These are phyloP conservation scores for Phytophthora fragariae DNA, from an alignment of 352 stramenopile genomes.

Conservation along the genomic window DNA sequence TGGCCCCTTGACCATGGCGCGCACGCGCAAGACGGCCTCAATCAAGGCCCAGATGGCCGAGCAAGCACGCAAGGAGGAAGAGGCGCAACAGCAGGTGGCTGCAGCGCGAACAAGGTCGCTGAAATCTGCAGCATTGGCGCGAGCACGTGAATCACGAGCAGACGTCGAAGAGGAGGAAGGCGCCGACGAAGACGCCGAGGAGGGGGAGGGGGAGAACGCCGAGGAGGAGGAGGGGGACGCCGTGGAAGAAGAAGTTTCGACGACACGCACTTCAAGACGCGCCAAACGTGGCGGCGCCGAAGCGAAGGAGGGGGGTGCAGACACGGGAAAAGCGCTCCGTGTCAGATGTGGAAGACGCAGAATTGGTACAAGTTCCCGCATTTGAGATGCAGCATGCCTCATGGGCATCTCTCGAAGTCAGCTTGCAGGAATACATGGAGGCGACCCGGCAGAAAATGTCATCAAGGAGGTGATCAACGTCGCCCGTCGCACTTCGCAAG, in stretches of 20 bases:
- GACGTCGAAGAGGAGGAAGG: neutral
- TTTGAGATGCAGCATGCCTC: neutral
- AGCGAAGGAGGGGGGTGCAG: too few species aligned
- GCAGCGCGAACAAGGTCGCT: neutral
- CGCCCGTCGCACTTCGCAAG: neutral
- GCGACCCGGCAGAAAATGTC: neutral
- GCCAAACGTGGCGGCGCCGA: too few species aligned
- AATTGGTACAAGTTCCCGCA: neutral
- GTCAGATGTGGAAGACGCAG: neutral
- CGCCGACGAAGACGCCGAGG: too few species aligned
- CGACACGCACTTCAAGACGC: too few species aligned
- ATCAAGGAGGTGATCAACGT: constrained; percentile 6
- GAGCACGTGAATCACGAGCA: neutral
- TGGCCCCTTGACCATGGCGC: neutral
- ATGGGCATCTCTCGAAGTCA: neutral
- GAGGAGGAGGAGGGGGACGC: neutral
- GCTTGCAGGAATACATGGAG: neutral
- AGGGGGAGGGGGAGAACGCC: too few species aligned
- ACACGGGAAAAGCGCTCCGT: neutral
- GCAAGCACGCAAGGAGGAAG: neutral
- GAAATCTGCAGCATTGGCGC: neutral
- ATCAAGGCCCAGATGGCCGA: constrained; percentile 3
- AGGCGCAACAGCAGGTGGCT: neutral
- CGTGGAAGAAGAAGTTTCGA: neutral
- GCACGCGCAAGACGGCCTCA: neutral